Conservation (phyloP, 73 alveolate genomes). For the Paraurostyla sp. region DNA sequence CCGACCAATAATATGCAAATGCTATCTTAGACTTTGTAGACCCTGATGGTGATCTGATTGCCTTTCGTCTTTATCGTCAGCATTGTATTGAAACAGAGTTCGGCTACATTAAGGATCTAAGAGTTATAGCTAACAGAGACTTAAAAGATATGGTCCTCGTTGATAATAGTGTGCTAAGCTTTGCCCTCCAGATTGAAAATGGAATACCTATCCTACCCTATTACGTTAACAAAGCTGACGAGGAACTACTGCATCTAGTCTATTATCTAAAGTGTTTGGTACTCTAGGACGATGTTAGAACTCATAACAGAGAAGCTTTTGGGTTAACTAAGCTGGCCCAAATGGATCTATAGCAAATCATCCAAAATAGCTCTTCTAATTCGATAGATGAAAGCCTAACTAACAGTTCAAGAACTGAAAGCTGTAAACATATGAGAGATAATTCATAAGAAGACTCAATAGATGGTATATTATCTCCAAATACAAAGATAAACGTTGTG, state of each 20-base stretch:
- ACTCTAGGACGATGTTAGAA: conserved; percentile 53
- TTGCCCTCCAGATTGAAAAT: conserved; percentile 80
- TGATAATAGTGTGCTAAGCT: conserved; percentile 81
- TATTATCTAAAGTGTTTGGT: conserved; percentile 63
- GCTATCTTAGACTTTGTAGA: conserved; percentile 89
- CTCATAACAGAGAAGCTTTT: conserved; percentile 53
- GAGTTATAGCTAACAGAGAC: conserved; percentile 74
- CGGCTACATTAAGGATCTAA: conserved; percentile 68
- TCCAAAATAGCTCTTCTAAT: neutral
- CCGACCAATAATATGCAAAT: conserved; percentile 89
- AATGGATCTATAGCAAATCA: neutral
- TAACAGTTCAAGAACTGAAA: too few relatives aligned
- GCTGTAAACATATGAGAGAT: too few relatives aligned
- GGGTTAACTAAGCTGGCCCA: conserved; percentile 33
- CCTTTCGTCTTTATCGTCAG: conserved; percentile 85
- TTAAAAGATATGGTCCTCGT: conserved; percentile 77
- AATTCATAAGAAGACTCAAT: neutral
- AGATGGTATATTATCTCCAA: neutral
- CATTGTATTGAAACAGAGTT: conserved; percentile 73
- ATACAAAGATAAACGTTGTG: neutral
- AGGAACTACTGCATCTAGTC: conserved; percentile 70
- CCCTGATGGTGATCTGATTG: conserved; percentile 81
- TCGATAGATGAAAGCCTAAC: neutral
- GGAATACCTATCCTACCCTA: conserved; percentile 89
- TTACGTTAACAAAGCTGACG: conserved; percentile 76